These are phyloP conservation scores for Baffinella frigidus DNA, from an alignment of 208 protist species.

Conservation along the genomic window DNA sequence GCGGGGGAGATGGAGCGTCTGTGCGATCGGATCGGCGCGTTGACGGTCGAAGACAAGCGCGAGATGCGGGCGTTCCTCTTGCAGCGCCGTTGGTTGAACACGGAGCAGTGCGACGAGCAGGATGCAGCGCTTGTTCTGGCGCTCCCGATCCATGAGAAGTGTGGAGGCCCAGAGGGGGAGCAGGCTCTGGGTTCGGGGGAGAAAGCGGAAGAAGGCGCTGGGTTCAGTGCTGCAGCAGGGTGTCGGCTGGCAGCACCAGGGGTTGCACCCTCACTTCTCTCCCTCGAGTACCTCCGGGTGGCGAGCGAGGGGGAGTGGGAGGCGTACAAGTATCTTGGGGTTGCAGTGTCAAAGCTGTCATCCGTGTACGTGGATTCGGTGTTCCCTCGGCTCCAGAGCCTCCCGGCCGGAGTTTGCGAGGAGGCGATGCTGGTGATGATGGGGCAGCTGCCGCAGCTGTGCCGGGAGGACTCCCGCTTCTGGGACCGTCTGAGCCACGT, in stretches of 20 bases:
- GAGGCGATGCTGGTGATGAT: slow-evolving; percentile 40
- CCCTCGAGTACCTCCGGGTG: not conserved
- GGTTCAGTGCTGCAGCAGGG: no score
- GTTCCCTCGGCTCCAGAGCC: not conserved
- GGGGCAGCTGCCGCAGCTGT: slow-evolving; percentile 50
- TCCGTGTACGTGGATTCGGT: not conserved
- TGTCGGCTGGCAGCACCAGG: not conserved
- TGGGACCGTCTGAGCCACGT: slow-evolving; percentile 11
- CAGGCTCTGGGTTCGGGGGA: not conserved
- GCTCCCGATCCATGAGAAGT: slow-evolving; percentile 22
- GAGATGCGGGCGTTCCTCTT: slow-evolving; percentile 44
- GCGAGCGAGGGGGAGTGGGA: not conserved
- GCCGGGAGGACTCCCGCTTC: slow-evolving; percentile 30
- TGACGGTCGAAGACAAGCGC: not conserved
- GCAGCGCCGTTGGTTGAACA: not conserved
- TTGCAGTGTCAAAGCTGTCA: not conserved
- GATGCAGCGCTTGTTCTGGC: not conserved
- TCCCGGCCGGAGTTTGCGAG: not conserved
- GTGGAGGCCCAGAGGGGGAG: no score
- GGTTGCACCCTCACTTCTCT: not conserved
- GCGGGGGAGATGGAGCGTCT: not conserved
- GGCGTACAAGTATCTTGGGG: slow-evolving; percentile 20
- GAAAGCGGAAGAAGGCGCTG: no score
- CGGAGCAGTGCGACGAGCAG: not conserved
- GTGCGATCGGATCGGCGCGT: not conserved